Percentiles rank a stretch among this genome's conserved stretches.
Evolutionary conservation across 306 rosid genomes (phyloP).

Genomic region (Cicer chorassanicum): DNA sequence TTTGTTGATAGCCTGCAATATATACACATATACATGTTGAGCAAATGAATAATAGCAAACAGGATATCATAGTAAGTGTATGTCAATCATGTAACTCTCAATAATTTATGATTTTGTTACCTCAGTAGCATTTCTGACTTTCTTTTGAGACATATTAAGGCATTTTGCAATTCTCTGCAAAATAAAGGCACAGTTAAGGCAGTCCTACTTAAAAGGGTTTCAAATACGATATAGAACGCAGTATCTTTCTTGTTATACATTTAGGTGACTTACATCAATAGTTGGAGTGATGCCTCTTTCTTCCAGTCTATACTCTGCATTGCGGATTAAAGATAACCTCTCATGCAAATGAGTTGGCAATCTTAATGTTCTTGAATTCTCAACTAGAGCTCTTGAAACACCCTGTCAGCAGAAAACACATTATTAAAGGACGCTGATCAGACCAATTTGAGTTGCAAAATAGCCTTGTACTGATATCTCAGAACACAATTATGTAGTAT

Average conservation of each 20-base stretch:
- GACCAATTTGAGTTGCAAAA: constrained; percentile 38
- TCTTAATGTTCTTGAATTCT: constrained; percentile 88
- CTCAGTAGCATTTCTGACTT: constrained; percentile 95
- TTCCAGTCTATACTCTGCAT: constrained; percentile 75
- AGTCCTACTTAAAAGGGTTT: constrained; percentile 1
- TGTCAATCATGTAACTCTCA: constrained; percentile 10
- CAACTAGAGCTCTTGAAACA: constrained; percentile 88
- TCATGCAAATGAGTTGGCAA: constrained; percentile 86
- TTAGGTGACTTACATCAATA: constrained; percentile 73
- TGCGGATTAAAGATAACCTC: constrained; percentile 85
- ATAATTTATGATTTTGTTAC: constrained; percentile 50
- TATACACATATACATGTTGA: constrained; percentile 23
- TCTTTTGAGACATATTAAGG: constrained; percentile 88
- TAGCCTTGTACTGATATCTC: constrained; percentile 16
- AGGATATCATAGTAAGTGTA: constrained; percentile 7
- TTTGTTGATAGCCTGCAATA: constrained; percentile 73
- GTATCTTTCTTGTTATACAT: constrained; percentile 26
- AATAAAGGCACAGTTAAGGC: constrained; percentile 37
- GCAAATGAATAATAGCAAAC: constrained; percentile 7
- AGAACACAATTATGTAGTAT: constrained; percentile 3
- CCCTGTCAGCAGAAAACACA: constrained; percentile 61
- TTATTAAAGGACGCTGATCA: background rate
- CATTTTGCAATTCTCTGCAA: constrained; percentile 82
- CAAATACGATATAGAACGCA: constrained; percentile 26
- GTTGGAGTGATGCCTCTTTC: constrained; percentile 93